Evolutionary conservation across 352 stramenopile species (phyloP).

Genomic region (Elongisporangium anandrum): DNA sequence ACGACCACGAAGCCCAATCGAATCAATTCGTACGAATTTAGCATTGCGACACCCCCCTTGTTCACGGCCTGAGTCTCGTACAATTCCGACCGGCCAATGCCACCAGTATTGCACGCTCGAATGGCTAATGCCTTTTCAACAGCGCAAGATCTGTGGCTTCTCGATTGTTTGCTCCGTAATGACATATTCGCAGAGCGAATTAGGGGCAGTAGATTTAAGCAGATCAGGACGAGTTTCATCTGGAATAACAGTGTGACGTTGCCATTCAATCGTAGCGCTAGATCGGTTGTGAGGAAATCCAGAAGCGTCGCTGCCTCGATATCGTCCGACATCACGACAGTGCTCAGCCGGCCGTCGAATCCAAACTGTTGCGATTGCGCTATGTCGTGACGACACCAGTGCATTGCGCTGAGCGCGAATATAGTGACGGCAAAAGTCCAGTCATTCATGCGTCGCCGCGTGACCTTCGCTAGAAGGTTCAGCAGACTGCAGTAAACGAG

Average conservation of each 20-base stretch:
- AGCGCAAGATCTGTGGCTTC: not conserved
- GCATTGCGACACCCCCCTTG: not conserved
- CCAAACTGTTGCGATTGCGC: not conserved
- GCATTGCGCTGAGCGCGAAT: conserved; percentile 11
- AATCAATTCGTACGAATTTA: conserved; percentile 12
- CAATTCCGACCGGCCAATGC: conserved; percentile 11
- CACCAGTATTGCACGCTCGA: conserved; percentile 17
- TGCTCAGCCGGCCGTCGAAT: conserved; percentile 3
- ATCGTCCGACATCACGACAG: conserved; percentile 11
- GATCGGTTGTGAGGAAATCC: conserved; percentile 10
- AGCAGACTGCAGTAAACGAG: conserved; percentile 20
- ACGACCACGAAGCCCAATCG: conserved; percentile 10
- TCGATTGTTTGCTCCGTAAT: not conserved
- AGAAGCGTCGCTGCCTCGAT: not conserved
- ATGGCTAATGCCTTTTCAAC: conserved; percentile 23
- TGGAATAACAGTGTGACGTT: conserved; percentile 5
- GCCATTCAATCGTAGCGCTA: conserved; percentile 12
- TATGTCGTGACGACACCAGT: conserved; percentile 8
- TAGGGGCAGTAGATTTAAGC: conserved; percentile 11
- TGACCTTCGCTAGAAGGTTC: conserved; percentile 11
- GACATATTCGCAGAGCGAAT: not conserved
- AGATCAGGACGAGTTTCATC: conserved; percentile 8
- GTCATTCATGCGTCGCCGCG: conserved; percentile 14
- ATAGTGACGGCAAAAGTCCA: conserved; percentile 13
- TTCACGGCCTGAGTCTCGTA: not conserved